Evolutionary conservation across 2,329 filamentous ascomycete genomes (phyloP), one percentile per base, ranked within the genome.

Genomic region (Pestalotiopsis sp.): DNA sequence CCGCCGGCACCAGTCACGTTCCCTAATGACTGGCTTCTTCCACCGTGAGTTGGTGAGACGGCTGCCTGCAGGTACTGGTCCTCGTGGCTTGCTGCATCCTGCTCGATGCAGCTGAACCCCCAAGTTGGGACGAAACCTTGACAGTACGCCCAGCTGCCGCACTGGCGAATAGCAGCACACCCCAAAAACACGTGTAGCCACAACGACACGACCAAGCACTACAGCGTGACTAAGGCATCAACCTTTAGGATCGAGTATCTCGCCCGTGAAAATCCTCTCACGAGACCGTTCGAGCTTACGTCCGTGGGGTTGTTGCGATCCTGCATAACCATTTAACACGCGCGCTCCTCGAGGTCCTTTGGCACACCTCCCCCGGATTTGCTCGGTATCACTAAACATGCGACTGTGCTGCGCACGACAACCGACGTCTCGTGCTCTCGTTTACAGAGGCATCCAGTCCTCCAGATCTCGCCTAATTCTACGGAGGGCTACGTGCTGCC

Each of bases 141-240:
- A 7, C 30, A 35, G 26, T 35, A 35, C 44, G 44, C 17, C 17
- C 17, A 17, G 44, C 44, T 52, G 44, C 44, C 56, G 22, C 56
- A 17, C 14, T 39, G 39, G 24, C 60, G 40, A 63, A 63, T 63
- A 39, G 48, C 35, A 48, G 20, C 22, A 20, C 38, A 30, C 20
- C 60, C 14, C 39, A 63, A 40, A 24, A 48, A 44, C 60, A 63
- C 60, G 60, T 63, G 60, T 63, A 63, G 60, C 26, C 56, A 35
- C 9, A 17, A 35, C n/a, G 60, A 35, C n/a, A 63, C 39, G 24
- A 35, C 22, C 56, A 58, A 35, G 17, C 44, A 20, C 44, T 52
- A 52, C 44, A 52, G 44, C 44, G 44, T 52, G 44, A 22, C 44
- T 52, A 52, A 52, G 44, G 44, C 44, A 3, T n/a, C 44, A 20